These are phyloP conservation scores for Choiromyces venosus DNA, from an alignment of 495 filamentous ascomycete genomes.

Conservation along the genomic window DNA sequence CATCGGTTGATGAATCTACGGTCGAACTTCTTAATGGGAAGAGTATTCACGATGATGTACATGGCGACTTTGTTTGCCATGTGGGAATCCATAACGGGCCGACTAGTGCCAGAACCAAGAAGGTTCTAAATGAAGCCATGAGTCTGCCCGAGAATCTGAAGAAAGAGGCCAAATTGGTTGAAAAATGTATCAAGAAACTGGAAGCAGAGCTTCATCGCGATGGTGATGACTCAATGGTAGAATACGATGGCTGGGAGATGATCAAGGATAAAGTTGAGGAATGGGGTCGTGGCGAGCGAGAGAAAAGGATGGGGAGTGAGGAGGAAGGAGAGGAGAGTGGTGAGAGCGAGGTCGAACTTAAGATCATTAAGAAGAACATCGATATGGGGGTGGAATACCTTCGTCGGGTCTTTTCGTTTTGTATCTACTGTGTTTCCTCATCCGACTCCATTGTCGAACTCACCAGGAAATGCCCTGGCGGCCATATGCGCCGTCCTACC, in stretches of 20 bases:
- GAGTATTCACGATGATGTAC: conserved; percentile 84
- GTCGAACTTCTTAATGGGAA: conserved; percentile 91
- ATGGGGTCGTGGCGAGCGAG: conserved; percentile 56
- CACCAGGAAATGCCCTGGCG: conserved; percentile 89
- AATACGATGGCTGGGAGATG: conserved; percentile 41
- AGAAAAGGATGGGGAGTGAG: conserved; percentile 58
- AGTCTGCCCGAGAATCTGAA: conserved; percentile 42
- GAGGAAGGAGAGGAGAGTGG: conserved; percentile 62
- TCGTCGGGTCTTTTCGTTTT: conserved; percentile 94
- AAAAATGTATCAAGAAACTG: conserved; percentile 58
- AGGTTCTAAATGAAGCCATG: conserved; percentile 59
- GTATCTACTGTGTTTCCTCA: conserved; percentile 99
- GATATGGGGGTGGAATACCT: conserved; percentile 95
- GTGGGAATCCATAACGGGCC: conserved; percentile 93
- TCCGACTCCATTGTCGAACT: conserved; percentile 95
- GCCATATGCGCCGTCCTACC: conserved; percentile 85
- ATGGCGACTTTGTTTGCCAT: conserved; percentile 94
- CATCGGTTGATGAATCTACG: conserved; percentile 65
- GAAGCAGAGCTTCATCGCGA: conserved; percentile 66
- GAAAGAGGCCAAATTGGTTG: conserved; percentile 39
- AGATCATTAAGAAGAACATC: conserved; percentile 89
- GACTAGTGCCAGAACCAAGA: conserved; percentile 71
- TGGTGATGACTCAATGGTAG: conserved; percentile 41
- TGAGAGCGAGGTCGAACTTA: conserved; percentile 61
- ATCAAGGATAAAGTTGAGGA: conserved; percentile 84